Conservation (phyloP, 2,329 filamentous ascomycete species). For the Hymenoscyphus fructigenus region DNA sequence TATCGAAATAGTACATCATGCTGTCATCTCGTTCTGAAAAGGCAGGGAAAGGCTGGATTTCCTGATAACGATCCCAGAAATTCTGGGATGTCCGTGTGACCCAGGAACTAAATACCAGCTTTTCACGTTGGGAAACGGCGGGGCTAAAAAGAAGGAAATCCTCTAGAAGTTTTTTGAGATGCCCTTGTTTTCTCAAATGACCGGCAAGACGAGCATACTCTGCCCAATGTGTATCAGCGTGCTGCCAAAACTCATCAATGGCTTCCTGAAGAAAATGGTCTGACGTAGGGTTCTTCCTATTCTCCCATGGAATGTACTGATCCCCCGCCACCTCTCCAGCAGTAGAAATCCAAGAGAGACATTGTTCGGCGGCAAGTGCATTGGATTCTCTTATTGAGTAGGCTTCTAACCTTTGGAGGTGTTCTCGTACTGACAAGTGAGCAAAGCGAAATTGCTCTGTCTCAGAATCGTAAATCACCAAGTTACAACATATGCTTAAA, state of each 20-base stretch:
- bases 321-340: not conserved
- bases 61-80: not conserved
- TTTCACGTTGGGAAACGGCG: not conserved
- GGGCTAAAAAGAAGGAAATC: not conserved
- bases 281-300: not conserved
- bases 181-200: not conserved
- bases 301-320: not conserved
- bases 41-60: not conserved
- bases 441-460: slow-evolving; percentile 6
- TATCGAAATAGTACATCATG: not conserved
- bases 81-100: not conserved
- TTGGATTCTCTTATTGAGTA: not conserved
- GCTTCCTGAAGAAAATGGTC: not conserved
- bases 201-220: not conserved
- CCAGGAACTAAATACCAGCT: not conserved
- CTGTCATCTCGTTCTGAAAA: not conserved
- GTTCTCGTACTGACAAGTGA: slow-evolving; percentile 12
- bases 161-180: not conserved
- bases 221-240: not conserved
- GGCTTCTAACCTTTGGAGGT: not conserved
- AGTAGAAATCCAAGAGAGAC: not conserved
- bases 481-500: slow-evolving; percentile 10
- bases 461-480: slow-evolving; percentile 3
- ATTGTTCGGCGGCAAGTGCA: not conserved
- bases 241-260: not conserved